Evolutionary conservation across 306 rosid genomes (phyloP).

Genomic region (Casuarina glauca): DNA sequence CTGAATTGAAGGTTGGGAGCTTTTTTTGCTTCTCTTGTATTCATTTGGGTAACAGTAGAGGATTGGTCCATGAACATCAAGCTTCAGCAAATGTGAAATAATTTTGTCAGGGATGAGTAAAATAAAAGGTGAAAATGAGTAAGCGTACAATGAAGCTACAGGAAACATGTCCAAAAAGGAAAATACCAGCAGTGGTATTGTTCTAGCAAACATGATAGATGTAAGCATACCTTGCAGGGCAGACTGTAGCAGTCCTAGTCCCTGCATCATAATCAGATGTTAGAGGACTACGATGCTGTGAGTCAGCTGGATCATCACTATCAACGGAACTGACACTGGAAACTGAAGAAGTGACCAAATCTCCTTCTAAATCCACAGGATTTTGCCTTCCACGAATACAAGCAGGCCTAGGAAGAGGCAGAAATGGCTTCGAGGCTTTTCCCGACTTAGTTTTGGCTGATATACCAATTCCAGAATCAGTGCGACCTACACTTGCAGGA

Average conservation of each 20-base stretch:
- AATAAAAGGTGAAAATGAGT: slow-evolving; percentile 26
- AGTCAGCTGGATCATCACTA: slow-evolving; percentile 75
- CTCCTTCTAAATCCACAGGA: slow-evolving; percentile 79
- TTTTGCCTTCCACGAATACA: slow-evolving; percentile 62
- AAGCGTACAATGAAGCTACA: slow-evolving; percentile 20
- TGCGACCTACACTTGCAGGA: slow-evolving; percentile 68
- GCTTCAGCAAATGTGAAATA: slow-evolving; percentile 48
- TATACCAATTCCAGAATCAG: slow-evolving; percentile 79
- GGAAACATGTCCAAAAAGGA: slow-evolving; percentile 22
- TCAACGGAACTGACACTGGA: slow-evolving; percentile 76
- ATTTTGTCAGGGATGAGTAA: slow-evolving; percentile 40
- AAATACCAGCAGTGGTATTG: slow-evolving; percentile 25
- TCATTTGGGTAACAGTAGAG: slow-evolving; percentile 42
- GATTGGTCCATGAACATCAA: slow-evolving; percentile 69
- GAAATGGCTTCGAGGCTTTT: slow-evolving; percentile 67
- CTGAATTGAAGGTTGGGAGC: slow-evolving; percentile 50
- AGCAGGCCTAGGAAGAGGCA: slow-evolving; percentile 75
- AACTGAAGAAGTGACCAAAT: slow-evolving; percentile 59
- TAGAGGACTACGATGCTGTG: slow-evolving; percentile 69
- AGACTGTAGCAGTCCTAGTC: slow-evolving; percentile 59
- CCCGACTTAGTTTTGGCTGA: slow-evolving; percentile 60
- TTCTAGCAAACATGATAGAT: slow-evolving; percentile 21
- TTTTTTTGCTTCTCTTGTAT: slow-evolving; percentile 60
- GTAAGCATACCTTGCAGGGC: slow-evolving; percentile 80
- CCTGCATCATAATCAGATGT: slow-evolving; percentile 73